Evolutionary conservation across 805 yeast species (phyloP).

Genomic region (Starmerella floricola): DNA sequence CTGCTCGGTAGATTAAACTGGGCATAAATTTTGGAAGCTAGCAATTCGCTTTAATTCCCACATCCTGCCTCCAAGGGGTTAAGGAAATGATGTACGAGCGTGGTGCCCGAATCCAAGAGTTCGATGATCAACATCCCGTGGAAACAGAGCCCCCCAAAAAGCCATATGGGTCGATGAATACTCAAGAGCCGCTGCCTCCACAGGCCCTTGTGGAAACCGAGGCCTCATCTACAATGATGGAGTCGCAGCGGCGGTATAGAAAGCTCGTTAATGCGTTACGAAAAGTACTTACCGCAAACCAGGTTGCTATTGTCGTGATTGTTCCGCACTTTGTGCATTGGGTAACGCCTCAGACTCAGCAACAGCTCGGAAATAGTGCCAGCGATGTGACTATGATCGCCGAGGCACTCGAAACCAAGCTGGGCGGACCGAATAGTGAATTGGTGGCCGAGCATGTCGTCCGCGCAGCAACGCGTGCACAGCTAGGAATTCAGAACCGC

Average conservation of each 20-base stretch:
- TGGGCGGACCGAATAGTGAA: conserved; percentile 14
- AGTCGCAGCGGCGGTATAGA: conserved; percentile 7
- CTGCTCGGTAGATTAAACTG: no score
- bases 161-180: no score
- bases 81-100: conserved; percentile 1
- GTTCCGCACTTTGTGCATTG: conserved; percentile 17
- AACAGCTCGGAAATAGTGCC: conserved; percentile 8
- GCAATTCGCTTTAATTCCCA: no score
- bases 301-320: conserved; percentile 16
- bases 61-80: no score
- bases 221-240: background rate
- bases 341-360: conserved; percentile 17
- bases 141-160: no score
- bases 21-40: no score
- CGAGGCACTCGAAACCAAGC: conserved; percentile 13
- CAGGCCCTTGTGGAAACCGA: background rate
- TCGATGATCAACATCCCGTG: background rate
- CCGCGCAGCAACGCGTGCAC: conserved; percentile 13
- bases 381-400: conserved; percentile 9
- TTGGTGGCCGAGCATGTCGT: conserved; percentile 15
- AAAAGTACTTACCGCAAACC: conserved; percentile 11
- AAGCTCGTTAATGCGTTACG: conserved; percentile 9
- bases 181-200: background rate
- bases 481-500: conserved; percentile 14
- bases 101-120: background rate